Conservation (phyloP, 1,284 basidiomycete species). For the Rugosomyces carneus region DNA sequence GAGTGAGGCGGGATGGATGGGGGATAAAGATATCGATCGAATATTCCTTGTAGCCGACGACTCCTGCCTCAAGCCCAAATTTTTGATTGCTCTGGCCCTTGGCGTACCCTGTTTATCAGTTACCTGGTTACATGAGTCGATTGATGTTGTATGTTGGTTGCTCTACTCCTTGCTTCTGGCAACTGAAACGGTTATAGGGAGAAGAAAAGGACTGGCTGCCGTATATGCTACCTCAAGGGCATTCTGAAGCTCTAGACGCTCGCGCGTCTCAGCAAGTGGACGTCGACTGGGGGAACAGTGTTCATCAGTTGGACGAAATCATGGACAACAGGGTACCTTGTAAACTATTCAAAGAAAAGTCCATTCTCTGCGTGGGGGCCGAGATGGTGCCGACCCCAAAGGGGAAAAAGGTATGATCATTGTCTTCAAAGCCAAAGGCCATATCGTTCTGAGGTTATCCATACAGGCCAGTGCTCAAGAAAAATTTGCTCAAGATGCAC, state of each 20-base stretch:
- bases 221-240: slow-evolving; percentile 67
- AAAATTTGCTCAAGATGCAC: slow-evolving; percentile 27
- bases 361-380: slow-evolving; percentile 49
- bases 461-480: slow-evolving; percentile 20
- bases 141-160: slow-evolving; percentile 31
- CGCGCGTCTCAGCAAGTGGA: slow-evolving; percentile 68
- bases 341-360: slow-evolving; percentile 47
- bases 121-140: slow-evolving; percentile 51
- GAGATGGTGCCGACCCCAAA: slow-evolving; percentile 46
- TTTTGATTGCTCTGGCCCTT: slow-evolving; percentile 73
- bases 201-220: slow-evolving; percentile 51
- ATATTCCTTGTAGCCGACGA: slow-evolving; percentile 69
- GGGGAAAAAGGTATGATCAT: slow-evolving; percentile 32
- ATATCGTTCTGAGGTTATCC: slow-evolving; percentile 3
- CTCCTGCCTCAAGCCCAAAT: slow-evolving; percentile 67
- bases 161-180: background rate
- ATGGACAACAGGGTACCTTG: slow-evolving; percentile 48
- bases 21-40: slow-evolving; percentile 38
- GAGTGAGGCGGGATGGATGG: slow-evolving; percentile 41
- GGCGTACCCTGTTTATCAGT: slow-evolving; percentile 80
- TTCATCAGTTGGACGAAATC: slow-evolving; percentile 48
- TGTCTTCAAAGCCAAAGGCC: background rate
- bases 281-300: slow-evolving; percentile 58
- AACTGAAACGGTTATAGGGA: slow-evolving; percentile 20
- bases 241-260: slow-evolving; percentile 43